phyloP scores from a whole-genome alignment of 202 grass and related monocot genomes.

The Bolboschoenoplectus hybrid region DNA sequence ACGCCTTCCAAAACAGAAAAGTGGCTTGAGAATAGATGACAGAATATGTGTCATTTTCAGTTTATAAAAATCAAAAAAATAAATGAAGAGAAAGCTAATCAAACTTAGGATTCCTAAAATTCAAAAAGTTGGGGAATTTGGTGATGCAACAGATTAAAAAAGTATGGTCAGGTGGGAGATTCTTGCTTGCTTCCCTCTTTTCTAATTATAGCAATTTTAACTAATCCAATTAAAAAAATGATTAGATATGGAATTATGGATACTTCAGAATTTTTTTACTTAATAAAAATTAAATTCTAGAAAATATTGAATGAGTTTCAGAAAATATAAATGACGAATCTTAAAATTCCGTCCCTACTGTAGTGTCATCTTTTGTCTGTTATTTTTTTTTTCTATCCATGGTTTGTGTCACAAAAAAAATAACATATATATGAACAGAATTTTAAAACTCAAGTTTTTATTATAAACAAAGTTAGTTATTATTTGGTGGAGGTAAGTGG shows the following conservation, averaged over 20 bases:
- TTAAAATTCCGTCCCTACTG: background rate
- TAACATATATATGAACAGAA: background rate
- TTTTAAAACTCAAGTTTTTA: background rate
- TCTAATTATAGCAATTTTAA: background rate
- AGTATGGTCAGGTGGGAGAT: background rate
- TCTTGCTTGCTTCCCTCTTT: background rate
- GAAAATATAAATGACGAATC: background rate
- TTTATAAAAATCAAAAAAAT: background rate
- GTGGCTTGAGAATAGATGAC: background rate
- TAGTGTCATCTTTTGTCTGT: background rate
- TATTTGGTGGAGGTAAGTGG: background rate
- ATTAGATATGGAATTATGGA: too few relatives aligned
- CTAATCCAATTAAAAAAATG: background rate
- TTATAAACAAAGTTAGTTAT: background rate
- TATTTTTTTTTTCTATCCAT: background rate
- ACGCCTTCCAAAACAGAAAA: background rate
- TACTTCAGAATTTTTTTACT: background rate
- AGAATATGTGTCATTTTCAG: background rate
- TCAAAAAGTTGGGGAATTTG: background rate
- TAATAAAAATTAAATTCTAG: background rate
- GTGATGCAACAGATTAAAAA: constrained; percentile 16
- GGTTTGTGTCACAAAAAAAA: background rate
- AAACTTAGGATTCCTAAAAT: constrained; percentile 2
- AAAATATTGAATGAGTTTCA: background rate
- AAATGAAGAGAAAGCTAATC: background rate